Conservation (phyloP, 208 protist species). For the Crithidia expoeki region DNA sequence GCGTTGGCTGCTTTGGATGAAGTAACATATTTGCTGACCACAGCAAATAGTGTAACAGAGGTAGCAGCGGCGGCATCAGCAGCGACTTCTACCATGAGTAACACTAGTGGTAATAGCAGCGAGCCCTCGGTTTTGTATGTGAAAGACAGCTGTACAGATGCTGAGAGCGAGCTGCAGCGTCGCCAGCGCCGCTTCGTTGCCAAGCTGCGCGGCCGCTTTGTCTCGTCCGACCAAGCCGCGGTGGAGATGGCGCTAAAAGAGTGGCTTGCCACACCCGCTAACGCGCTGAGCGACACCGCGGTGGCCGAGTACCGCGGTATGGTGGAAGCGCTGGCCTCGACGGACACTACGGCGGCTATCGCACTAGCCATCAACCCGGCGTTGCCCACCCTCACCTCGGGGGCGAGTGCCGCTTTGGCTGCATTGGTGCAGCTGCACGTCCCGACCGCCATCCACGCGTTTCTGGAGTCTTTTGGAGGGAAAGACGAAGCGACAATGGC, state of each 20-base stretch:
- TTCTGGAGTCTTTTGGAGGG: slow-evolving; percentile 57
- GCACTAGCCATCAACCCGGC: slow-evolving; percentile 58
- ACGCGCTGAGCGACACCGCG: slow-evolving; percentile 13
- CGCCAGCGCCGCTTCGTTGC: slow-evolving; percentile 57
- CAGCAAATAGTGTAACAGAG: neutral
- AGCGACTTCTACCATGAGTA: neutral
- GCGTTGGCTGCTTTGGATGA: slow-evolving; percentile 37
- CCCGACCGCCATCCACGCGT: slow-evolving; percentile 43
- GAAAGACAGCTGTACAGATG: slow-evolving; percentile 29
- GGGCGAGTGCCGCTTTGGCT: slow-evolving; percentile 44
- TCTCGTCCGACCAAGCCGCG: slow-evolving; percentile 35
- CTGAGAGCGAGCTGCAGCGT: slow-evolving; percentile 32
- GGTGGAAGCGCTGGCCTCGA: slow-evolving; percentile 51
- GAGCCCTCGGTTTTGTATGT: slow-evolving; percentile 37
- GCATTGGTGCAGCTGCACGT: slow-evolving; percentile 53
- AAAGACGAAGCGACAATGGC: slow-evolving; percentile 55
- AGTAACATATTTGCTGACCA: slow-evolving; percentile 8
- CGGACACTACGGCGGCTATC: slow-evolving; percentile 45
- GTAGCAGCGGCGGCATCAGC: neutral
- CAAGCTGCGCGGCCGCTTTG: slow-evolving; percentile 45
- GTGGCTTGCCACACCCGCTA: slow-evolving; percentile 4
- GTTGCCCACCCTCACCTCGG: slow-evolving; percentile 48
- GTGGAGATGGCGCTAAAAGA: slow-evolving; percentile 20
- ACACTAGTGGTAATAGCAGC: neutral
- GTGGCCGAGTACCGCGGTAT: slow-evolving; percentile 53